These are phyloP conservation scores for Penicillium sp. DNA, from an alignment of 2,329 filamentous ascomycete species.

Conservation along the genomic window DNA sequence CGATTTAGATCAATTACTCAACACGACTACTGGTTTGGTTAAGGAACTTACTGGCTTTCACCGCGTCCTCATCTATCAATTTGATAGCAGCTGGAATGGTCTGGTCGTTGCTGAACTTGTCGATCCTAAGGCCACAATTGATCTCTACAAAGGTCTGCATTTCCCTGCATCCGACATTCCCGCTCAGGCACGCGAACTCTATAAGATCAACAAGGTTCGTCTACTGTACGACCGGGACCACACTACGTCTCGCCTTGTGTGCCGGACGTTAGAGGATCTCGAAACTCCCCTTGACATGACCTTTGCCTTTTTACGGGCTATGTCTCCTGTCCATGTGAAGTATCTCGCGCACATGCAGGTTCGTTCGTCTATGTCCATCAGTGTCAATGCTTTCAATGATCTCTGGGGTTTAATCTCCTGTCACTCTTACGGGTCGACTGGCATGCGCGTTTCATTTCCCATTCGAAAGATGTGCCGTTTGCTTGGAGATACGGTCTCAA, in stretches of 20 bases:
- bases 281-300: constrained; percentile 76
- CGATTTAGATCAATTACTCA: constrained; percentile 71
- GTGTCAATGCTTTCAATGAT: constrained; percentile 80
- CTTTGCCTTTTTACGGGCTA: constrained; percentile 76
- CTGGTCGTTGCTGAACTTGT: constrained; percentile 85
- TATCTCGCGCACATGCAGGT: constrained; percentile 88
- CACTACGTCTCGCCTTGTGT: constrained; percentile 77
- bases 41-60: constrained; percentile 91
- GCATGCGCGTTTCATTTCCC: constrained; percentile 89
- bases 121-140: constrained; percentile 74
- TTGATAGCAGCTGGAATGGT: constrained; percentile 79
- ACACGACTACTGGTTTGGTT: constrained; percentile 78
- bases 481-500: constrained; percentile 79
- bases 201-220: constrained; percentile 86
- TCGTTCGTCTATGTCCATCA: constrained; percentile 92
- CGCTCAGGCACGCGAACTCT: constrained; percentile 84
- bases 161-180: constrained; percentile 86
- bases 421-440: constrained; percentile 76
- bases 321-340: constrained; percentile 84
- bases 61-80: constrained; percentile 90
- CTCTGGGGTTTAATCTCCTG: constrained; percentile 88
- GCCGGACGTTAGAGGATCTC: constrained; percentile 65
- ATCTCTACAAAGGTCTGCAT: constrained; percentile 82
- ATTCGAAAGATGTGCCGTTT: constrained; percentile 90
- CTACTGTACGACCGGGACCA: constrained; percentile 83